These are phyloP conservation scores for Cicer bijugum DNA, from an alignment of 306 rosid species.

Conservation along the genomic window DNA sequence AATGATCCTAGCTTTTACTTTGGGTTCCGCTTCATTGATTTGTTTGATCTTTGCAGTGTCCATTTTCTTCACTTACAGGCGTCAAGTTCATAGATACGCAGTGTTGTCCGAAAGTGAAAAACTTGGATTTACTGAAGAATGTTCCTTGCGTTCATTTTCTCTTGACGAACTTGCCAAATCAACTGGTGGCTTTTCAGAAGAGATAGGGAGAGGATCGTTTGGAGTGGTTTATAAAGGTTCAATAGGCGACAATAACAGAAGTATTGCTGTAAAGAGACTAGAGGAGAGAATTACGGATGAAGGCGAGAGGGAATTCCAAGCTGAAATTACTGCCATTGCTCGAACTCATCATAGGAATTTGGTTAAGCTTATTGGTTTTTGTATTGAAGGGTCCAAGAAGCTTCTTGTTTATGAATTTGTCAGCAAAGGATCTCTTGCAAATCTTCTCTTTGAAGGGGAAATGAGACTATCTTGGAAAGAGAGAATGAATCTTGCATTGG, in stretches of 20 bases:
- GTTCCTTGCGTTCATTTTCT: slow-evolving; percentile 44
- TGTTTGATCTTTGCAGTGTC: not conserved
- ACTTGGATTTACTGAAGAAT: slow-evolving; percentile 39
- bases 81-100: slow-evolving; percentile 17
- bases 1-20: slow-evolving; percentile 21
- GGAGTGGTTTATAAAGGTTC: slow-evolving; percentile 48
- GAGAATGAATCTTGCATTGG: slow-evolving; percentile 44
- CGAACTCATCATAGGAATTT: slow-evolving; percentile 53
- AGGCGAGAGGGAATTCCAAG: slow-evolving; percentile 48
- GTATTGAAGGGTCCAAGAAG: slow-evolving; percentile 47
- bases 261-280: slow-evolving; percentile 44
- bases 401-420: slow-evolving; percentile 50
- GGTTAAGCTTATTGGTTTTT: slow-evolving; percentile 53
- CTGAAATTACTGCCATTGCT: slow-evolving; percentile 49
- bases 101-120: slow-evolving; percentile 30
- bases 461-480: slow-evolving; percentile 21
- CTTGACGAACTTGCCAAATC: slow-evolving; percentile 44
- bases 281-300: slow-evolving; percentile 42
- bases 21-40: slow-evolving; percentile 39
- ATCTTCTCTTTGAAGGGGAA: slow-evolving; percentile 27
- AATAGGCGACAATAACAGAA: slow-evolving; percentile 29
- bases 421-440: slow-evolving; percentile 55
- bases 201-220: slow-evolving; percentile 48
- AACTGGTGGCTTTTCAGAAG: slow-evolving; percentile 44
- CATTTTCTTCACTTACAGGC: slow-evolving; percentile 41